phyloP scores from a whole-genome alignment of 108 stramenopile genomes.

The Hondaea fermentalgiana region DNA sequence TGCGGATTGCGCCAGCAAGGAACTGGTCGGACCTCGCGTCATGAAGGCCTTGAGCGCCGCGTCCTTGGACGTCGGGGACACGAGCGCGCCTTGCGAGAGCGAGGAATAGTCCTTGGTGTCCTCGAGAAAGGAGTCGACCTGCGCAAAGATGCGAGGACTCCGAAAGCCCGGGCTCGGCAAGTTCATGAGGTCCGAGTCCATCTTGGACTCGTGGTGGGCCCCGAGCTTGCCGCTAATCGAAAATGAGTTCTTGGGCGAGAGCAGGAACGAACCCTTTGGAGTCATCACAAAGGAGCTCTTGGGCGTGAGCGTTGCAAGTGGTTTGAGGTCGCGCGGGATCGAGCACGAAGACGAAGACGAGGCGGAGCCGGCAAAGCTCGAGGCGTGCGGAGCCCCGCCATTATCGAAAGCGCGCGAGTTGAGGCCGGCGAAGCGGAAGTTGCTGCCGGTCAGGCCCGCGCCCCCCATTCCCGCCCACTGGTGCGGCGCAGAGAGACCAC shows the following conservation, averaged over 20 bases:
- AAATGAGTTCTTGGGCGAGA: not conserved
- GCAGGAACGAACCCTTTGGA: not conserved
- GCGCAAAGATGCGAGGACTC: not conserved
- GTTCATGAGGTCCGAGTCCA: not conserved
- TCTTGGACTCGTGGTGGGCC: not conserved
- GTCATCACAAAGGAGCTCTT: not conserved
- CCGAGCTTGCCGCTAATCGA: not conserved
- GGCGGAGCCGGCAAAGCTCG: not conserved
- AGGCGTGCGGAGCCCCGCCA: not conserved
- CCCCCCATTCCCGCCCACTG: not conserved
- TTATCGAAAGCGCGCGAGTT: not conserved
- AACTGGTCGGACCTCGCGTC: not conserved
- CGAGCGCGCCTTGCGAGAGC: not conserved
- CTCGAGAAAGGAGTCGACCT: not conserved
- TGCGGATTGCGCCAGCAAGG: no score
- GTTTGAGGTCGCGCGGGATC: not conserved
- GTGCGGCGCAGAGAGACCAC: not conserved
- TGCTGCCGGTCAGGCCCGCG: not conserved
- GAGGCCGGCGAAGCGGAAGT: not conserved
- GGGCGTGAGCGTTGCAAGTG: not conserved
- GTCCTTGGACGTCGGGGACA: not conserved
- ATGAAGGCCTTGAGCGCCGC: not conserved
- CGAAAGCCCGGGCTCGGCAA: not conserved
- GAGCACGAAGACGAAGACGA: not conserved
- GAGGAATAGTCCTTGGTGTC: not conserved